Percentiles rank a stretch among this genome's conserved stretches.
phyloP scores from a whole-genome alignment of 805 yeast species.

The Yamadazyma sp. region DNA sequence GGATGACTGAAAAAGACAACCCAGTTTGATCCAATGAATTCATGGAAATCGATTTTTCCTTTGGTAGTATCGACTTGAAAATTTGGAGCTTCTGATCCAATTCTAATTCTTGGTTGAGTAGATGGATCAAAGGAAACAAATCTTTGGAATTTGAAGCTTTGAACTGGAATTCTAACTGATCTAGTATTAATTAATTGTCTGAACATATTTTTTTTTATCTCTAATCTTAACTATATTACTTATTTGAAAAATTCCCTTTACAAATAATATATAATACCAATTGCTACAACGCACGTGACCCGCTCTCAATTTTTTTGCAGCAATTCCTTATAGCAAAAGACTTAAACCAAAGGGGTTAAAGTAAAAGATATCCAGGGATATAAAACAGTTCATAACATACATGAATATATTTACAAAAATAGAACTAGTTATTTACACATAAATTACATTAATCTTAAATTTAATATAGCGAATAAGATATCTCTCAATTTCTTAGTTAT shows the following conservation, averaged over 20 bases:
- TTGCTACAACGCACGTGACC: conserved; percentile 11
- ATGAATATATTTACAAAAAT: no score
- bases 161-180: conserved; percentile 3
- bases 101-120: conserved; percentile 43
- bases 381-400: no score
- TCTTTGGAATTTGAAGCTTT: conserved; percentile 12
- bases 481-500: conserved; percentile 6
- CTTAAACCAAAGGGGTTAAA: no score
- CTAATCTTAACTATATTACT: not conserved
- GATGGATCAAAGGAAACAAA: conserved; percentile 30
- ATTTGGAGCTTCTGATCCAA: conserved; percentile 69
- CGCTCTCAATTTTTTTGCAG: no score
- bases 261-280: no score
- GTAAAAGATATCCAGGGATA: no score
- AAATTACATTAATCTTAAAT: not conserved
- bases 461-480: no score
- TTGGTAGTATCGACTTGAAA: conserved; percentile 60
- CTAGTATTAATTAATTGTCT: conserved; percentile 10
- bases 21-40: conserved; percentile 62
- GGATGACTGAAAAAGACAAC: conserved; percentile 71
- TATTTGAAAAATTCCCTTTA: not conserved
- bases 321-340: no score
- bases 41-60: conserved; percentile 63
- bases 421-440: not conserved
- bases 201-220: conserved; percentile 9